These are phyloP conservation scores for Paramecium octaurelia DNA, from an alignment of 73 alveolate genomes.

Conservation along the genomic window DNA sequence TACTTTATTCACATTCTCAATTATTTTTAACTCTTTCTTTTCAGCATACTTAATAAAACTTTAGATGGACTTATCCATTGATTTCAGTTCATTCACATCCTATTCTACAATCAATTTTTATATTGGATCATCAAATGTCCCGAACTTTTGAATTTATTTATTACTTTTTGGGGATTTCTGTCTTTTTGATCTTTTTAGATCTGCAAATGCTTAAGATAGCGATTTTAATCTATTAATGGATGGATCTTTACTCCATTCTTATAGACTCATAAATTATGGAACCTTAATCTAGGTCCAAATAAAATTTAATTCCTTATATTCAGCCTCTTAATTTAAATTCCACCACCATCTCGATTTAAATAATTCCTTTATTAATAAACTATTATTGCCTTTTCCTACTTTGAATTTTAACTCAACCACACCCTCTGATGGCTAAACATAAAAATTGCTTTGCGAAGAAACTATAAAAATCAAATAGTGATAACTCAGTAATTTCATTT, in stretches of 20 bases:
- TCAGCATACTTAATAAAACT: not conserved
- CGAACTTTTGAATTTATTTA: not conserved
- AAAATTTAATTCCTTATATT: not conserved
- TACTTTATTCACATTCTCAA: not conserved
- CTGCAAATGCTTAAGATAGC: not conserved
- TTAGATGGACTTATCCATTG: not conserved
- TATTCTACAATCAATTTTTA: not conserved
- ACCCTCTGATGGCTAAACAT: not conserved
- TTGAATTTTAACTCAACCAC: not conserved
- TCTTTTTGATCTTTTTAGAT: not conserved
- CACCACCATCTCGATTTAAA: conserved; percentile 50
- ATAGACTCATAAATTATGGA: not conserved
- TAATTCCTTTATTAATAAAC: not conserved
- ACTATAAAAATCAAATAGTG: conserved; percentile 22
- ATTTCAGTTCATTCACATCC: not conserved
- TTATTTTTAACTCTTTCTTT: not conserved
- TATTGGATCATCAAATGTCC: conserved; percentile 1
- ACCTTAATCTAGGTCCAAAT: conserved; percentile 34
- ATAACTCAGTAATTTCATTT: conserved; percentile 7
- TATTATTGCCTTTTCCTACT: conserved; percentile 39
- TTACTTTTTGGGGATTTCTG: not conserved
- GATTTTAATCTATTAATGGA: not conserved
- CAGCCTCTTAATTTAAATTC: not conserved
- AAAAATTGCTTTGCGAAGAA: not conserved
- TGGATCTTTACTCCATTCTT: not conserved